These are phyloP conservation scores for Loxodes magnus DNA, from an alignment of 73 alveolate species.

Conservation along the genomic window DNA sequence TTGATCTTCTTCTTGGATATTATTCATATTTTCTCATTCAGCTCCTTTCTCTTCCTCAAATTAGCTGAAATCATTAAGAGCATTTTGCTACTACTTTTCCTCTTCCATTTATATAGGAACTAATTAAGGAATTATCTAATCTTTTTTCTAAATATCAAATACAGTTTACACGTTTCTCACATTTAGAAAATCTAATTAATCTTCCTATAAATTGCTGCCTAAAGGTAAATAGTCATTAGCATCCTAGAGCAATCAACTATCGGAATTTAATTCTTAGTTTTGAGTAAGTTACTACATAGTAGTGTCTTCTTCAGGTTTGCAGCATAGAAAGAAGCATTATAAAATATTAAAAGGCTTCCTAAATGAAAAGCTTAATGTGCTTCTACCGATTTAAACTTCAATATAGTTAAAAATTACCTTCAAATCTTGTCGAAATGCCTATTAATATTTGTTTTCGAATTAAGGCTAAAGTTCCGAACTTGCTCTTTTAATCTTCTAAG, in stretches of 20 bases:
- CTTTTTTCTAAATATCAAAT: not conserved
- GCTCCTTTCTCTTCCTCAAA: not conserved
- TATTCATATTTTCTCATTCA: not conserved
- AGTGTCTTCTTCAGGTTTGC: no score
- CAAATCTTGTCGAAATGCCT: no score
- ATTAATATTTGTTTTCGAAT: not conserved
- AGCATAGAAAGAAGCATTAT: not conserved
- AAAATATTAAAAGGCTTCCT: not conserved
- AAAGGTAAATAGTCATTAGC: no score
- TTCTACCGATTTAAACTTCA: constrained; percentile 2
- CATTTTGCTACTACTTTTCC: not conserved
- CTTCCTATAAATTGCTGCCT: no score
- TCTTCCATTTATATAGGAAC: not conserved
- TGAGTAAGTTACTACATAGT: no score
- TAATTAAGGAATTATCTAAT: not conserved
- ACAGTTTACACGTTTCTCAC: not conserved
- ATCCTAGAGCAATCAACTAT: no score
- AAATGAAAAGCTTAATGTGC: not conserved
- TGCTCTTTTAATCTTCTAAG: constrained; percentile 42
- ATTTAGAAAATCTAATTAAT: no score
- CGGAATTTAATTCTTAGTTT: no score
- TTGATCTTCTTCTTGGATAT: no score
- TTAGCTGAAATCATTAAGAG: not conserved
- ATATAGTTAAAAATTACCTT: not conserved
- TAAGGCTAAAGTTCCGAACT: constrained; percentile 52